Evolutionary conservation across 2,329 filamentous ascomycete species (phyloP).

Genomic region (Septoria linicola): DNA sequence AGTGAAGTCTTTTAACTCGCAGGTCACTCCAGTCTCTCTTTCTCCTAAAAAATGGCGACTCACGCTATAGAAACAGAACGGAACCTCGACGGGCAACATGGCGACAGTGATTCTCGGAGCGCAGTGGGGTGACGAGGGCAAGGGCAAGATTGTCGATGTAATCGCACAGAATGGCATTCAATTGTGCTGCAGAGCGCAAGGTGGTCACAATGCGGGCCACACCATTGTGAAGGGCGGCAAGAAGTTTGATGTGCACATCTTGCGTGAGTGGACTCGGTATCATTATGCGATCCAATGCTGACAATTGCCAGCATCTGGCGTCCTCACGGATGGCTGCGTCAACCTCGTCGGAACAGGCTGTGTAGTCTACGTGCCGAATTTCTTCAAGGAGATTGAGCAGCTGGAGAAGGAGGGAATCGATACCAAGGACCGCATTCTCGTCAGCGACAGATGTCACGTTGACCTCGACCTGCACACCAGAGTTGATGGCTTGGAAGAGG

Average conservation of each 20-base stretch:
- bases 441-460: slow-evolving; percentile 64
- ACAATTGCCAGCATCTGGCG: slow-evolving; percentile 57
- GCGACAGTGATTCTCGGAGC: slow-evolving; percentile 60
- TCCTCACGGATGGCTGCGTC: slow-evolving; percentile 67
- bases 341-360: slow-evolving; percentile 69
- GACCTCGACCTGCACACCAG: slow-evolving; percentile 64
- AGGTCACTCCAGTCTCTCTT: slow-evolving; percentile 11
- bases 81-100: slow-evolving; percentile 28
- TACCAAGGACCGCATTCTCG: slow-evolving; percentile 59
- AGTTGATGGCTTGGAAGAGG: slow-evolving; percentile 65
- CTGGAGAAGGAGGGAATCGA: slow-evolving; percentile 62
- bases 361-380: slow-evolving; percentile 63
- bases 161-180: slow-evolving; percentile 47
- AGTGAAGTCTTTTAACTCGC: slow-evolving; percentile 11
- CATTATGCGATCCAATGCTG: slow-evolving; percentile 8
- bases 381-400: slow-evolving; percentile 64
- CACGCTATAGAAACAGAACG: slow-evolving; percentile 10
- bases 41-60: slow-evolving; percentile 28
- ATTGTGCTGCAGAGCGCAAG: slow-evolving; percentile 59
- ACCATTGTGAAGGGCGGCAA: slow-evolving; percentile 42
- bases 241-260: slow-evolving; percentile 59
- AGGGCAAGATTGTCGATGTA: slow-evolving; percentile 59
- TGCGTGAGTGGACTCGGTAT: slow-evolving; percentile 39
- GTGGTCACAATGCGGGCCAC: slow-evolving; percentile 62
- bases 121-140: slow-evolving; percentile 61